Evolutionary conservation across 805 yeast species (phyloP), one percentile per base, ranked within the genome.

Genomic region (Candida taoyuanica): DNA sequence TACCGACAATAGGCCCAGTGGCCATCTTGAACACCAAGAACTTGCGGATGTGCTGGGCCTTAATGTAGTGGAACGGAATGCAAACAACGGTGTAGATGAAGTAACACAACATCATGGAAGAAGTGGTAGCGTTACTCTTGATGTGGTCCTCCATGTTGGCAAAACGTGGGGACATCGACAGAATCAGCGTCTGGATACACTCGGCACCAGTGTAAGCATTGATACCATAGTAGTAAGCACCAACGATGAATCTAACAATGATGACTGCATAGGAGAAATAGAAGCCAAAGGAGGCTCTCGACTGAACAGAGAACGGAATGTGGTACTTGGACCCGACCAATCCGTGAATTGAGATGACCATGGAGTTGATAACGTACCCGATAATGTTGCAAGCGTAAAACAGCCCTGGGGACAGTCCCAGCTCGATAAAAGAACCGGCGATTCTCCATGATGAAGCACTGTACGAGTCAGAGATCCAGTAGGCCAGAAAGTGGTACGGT

Each of bases 191-290:
- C 31, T 39, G 47, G 33, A 43, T 28, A 31, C 47, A 43, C 30
- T 43, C 43, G 11, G 47, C 47, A 36, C 47, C 47, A 12, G 47
- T 43, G 35, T 43, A 43, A 15, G 47, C 47, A 29, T 43, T 43
- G 24, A 43, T 39, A 27, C 47, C 47, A 33, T 43, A 43, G 43
- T 43, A 43, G 37, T 43, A 43, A 13, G 43, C 41, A 20, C 47
- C 47, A 12, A 43, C 47, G 17, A 43, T 28, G 23, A 43, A 39
- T 39, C 47, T 39, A 28, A 43, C 28, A 20, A 43, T 12, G 28
- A 43, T 29, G 19, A 43, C 28, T 7, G 37, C 28, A 31, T 43
- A 43, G 17, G 47, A 39, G 35, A 43, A 39, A 39, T 39, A 43
- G 39, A 39, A 39, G 5, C 47, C 47, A 17, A 43, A 43, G 4